Percentiles rank a stretch among this genome's conserved stretches.
These are phyloP conservation scores for Raphanus hybrid DNA, from an alignment of 441 rosid genomes.

Conservation along the genomic window DNA sequence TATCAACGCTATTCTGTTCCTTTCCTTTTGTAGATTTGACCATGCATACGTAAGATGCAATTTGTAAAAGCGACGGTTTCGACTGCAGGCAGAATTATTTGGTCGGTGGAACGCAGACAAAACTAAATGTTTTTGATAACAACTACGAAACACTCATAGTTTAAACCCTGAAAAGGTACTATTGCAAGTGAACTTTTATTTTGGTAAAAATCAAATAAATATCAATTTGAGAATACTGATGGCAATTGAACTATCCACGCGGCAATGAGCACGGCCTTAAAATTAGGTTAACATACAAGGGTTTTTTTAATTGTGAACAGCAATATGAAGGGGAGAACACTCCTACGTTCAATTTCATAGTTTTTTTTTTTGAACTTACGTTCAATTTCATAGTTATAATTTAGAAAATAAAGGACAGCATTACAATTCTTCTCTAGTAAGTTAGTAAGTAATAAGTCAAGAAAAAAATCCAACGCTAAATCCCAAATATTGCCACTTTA, in stretches of 20 bases:
- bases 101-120: constrained; percentile 9
- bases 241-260: constrained; percentile 23
- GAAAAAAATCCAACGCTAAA: too few species aligned
- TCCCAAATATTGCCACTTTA: too few species aligned
- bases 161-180: constrained; percentile 1
- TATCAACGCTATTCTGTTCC: neutral
- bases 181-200: neutral
- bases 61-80: neutral
- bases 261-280: constrained; percentile 15
- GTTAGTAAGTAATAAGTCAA: too few species aligned
- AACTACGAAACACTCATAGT: neutral
- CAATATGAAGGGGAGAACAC: too few species aligned
- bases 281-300: neutral
- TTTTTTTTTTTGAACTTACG: too few species aligned
- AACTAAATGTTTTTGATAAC: constrained; percentile 13
- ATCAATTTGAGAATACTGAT: neutral
- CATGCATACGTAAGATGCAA: neutral
- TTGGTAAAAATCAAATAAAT: neutral
- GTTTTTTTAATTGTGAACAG: too few species aligned
- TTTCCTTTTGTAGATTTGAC: neutral
- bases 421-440: too few species aligned
- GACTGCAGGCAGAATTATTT: neutral
- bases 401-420: too few species aligned
- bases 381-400: too few species aligned
- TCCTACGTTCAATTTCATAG: too few species aligned